Conservation (phyloP, 2,329 filamentous ascomycete species). For the Ascocoryne sarcoides region DNA sequence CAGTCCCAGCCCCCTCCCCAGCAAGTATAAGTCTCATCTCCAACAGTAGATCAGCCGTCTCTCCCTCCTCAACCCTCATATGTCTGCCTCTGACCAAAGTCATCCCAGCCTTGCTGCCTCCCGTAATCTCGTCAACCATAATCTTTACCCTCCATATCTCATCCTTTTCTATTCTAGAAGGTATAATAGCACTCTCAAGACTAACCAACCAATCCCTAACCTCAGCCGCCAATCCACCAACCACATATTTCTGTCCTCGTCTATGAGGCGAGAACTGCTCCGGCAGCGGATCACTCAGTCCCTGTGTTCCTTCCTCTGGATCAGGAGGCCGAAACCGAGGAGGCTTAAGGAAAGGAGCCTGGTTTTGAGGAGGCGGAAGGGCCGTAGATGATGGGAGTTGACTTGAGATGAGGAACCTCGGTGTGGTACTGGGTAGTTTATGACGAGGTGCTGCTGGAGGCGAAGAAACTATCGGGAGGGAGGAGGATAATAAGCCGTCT, state of each 20-base stretch:
- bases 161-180: constrained; percentile 10
- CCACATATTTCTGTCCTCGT: constrained; percentile 39
- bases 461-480: constrained; percentile 21
- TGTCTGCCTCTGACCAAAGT: constrained; percentile 23
- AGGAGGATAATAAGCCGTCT: constrained; percentile 13
- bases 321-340: constrained; percentile 27
- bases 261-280: constrained; percentile 45
- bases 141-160: constrained; percentile 24
- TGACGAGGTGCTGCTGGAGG: constrained; percentile 17
- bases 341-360: constrained; percentile 24
- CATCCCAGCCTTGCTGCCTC: constrained; percentile 19
- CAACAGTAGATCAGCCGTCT: constrained; percentile 14
- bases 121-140: constrained; percentile 23
- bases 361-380: constrained; percentile 1
- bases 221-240: constrained; percentile 39
- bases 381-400: constrained; percentile 17
- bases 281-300: constrained; percentile 32
- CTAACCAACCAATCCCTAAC: constrained; percentile 43
- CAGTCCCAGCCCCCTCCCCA: constrained; percentile 21
- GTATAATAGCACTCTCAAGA: constrained; percentile 19
- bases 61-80: constrained; percentile 1
- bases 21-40: constrained; percentile 24
- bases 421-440: constrained; percentile 17
- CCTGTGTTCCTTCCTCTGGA: constrained; percentile 8
- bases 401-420: constrained; percentile 25